A percentile compares a stretch with the other conserved stretches of the same genome.
phyloP scores from a whole-genome alignment of 768 basidiomycete species.

The Neoboletus brunneissimus region DNA sequence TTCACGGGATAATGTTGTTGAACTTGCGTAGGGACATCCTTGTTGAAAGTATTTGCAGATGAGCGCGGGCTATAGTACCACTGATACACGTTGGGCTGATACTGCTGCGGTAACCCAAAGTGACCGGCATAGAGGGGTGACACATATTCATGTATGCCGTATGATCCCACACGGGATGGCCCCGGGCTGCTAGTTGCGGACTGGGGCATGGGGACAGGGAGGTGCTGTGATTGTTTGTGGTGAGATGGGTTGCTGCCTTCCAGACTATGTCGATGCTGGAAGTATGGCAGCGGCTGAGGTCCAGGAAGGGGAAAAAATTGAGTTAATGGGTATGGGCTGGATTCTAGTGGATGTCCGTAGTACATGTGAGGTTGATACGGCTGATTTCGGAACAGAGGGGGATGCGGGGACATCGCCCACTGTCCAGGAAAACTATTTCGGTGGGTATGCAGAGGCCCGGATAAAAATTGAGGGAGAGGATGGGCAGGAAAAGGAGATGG shows the following conservation, averaged over 20 bases:
- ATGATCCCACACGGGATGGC: conserved; percentile 19
- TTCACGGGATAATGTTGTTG: conserved; percentile 32
- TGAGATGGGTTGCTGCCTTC: conserved; percentile 34
- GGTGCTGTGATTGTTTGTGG: conserved; percentile 19
- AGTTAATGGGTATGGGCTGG: conserved; percentile 38
- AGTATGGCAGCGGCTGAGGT: conserved; percentile 35
- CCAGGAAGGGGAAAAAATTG: conserved; percentile 41
- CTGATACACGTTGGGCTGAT: conserved; percentile 40
- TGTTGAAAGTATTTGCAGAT: conserved; percentile 27
- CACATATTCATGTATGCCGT: conserved; percentile 16
- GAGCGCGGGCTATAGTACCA: conserved; percentile 46
- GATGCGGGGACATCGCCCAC: conserved; percentile 47
- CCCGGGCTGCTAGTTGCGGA: conserved; percentile 21
- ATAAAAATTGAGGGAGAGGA: conserved; percentile 20
- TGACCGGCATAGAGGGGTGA: conserved; percentile 25
- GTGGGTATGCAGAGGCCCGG: conserved; percentile 34
- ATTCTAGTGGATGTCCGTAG: conserved; percentile 34
- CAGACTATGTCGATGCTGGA: conserved; percentile 36
- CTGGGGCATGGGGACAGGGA: conserved; percentile 22
- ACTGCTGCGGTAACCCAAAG: conserved; percentile 40
- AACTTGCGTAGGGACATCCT: conserved; percentile 29
- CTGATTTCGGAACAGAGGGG: conserved; percentile 29
- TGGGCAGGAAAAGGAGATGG: conserved; percentile 24
- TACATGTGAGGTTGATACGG: conserved; percentile 33
- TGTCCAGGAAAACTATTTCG: conserved; percentile 39